A percentile compares a stretch with the other conserved stretches of the same genome.
Evolutionary conservation across 1,139 yeast species (phyloP).

Genomic region (Yamadazyma taylorii): DNA sequence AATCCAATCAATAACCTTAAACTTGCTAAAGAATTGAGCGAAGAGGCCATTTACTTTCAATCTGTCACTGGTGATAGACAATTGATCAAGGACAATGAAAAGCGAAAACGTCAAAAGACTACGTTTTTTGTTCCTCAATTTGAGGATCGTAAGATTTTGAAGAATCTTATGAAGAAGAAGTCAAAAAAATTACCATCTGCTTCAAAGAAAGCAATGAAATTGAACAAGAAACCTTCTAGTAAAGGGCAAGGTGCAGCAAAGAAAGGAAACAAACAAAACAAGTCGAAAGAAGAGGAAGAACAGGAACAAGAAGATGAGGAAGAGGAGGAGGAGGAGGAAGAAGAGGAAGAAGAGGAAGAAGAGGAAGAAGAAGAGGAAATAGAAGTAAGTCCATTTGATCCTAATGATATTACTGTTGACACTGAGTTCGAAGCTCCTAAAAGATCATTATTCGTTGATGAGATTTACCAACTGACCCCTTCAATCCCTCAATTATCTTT

Average conservation of each 20-base stretch:
- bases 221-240: neutral
- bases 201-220: too few relatives aligned
- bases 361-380: slow-evolving; percentile 21
- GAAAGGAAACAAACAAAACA: slow-evolving; percentile 7
- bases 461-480: slow-evolving; percentile 22
- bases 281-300: slow-evolving; percentile 3
- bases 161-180: slow-evolving; percentile 13
- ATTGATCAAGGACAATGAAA: slow-evolving; percentile 31
- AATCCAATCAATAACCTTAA: neutral
- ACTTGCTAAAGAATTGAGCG: slow-evolving; percentile 17
- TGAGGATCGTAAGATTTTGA: slow-evolving; percentile 16
- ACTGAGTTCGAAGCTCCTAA: slow-evolving; percentile 30
- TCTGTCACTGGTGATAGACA: slow-evolving; percentile 38
- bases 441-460: slow-evolving; percentile 35
- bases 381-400: slow-evolving; percentile 37
- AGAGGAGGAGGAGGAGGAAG: slow-evolving; percentile 14
- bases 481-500: slow-evolving; percentile 27
- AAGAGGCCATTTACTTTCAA: slow-evolving; percentile 39
- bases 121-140: slow-evolving; percentile 27
- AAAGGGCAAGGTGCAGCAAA: slow-evolving; percentile 3
- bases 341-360: slow-evolving; percentile 11
- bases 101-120: slow-evolving; percentile 31
- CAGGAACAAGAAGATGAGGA: slow-evolving; percentile 5
- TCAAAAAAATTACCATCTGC: slow-evolving; percentile 3
- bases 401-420: slow-evolving; percentile 38